Base-by-base conservation (phyloP, 306 rosid species). In the Hippophae gyantsensis region DNA sequence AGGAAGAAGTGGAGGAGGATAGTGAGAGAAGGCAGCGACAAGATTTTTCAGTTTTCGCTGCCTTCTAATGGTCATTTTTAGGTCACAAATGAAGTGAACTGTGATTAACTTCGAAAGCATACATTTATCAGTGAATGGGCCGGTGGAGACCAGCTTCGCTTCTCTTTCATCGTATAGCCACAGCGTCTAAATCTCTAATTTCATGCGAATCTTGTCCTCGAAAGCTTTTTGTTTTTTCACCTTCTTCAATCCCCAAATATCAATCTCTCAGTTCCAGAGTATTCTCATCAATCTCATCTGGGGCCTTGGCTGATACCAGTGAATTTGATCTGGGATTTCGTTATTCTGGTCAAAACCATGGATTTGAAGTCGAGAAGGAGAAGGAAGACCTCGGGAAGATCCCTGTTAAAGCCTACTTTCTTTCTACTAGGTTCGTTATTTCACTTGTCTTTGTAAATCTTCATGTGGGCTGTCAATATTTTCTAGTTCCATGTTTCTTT, bases 331-430 rank as follows among this genome's bases (percentile, higher is more conserved):
- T 68, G 13, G 76, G 49, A 52, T 72, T 65, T 9, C 43, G 46
- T 7, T 27, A 38, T 14, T 57, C 26, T 42, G 67, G 67, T 64
- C 76, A 54, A 6, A 45, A 52, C 46, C 50, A 64, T 49, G 78
- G 53, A 0, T 71, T 66, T 2, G 64, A 54, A 52, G 63, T 68
- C 45, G 60, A 69, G 9, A 80, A 81, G 10, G 58, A 62, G 6
- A 76, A 74, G 13, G 38, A 32, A 32, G 85, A 65, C 9, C 25
- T 54, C 6, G 82, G 79, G 1, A 85, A 83, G 70, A 78, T 92
- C 51, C 89, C 95, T 54, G 70, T 88, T 61, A 92, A 92, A 66
- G 96, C 96, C 3, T 92, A 67, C 66, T 92, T 92, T 64, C 89
- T 92, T 9, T 92, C 85, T 52, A 92, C 98, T 69, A 92, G 96